These are phyloP conservation scores for Crithidia acanthocephali DNA, from an alignment of 208 protist species.

Conservation along the genomic window DNA sequence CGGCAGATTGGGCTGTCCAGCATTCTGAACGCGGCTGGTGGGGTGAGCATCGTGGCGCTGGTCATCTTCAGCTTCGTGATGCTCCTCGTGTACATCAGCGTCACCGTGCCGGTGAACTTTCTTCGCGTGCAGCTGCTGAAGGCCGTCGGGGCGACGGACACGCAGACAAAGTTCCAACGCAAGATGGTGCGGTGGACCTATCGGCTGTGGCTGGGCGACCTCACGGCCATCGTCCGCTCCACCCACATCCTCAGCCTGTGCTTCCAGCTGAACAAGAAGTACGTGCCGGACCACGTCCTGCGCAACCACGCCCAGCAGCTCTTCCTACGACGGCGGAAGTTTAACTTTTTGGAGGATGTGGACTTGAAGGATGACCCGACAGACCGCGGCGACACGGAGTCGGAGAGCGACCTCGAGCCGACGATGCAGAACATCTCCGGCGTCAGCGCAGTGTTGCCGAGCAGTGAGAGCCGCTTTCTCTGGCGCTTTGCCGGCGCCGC, in stretches of 20 bases:
- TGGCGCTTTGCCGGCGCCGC: slow-evolving; percentile 14
- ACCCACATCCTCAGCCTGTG: slow-evolving; percentile 74
- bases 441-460: slow-evolving; percentile 6
- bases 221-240: slow-evolving; percentile 59
- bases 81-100: slow-evolving; percentile 69
- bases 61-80: slow-evolving; percentile 63
- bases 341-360: slow-evolving; percentile 32
- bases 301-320: slow-evolving; percentile 64
- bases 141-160: slow-evolving; percentile 41
- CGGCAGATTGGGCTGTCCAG: slow-evolving; percentile 8
- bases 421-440: slow-evolving; percentile 7
- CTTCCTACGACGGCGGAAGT: slow-evolving; percentile 32
- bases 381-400: slow-evolving; percentile 26
- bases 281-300: slow-evolving; percentile 84
- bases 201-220: slow-evolving; percentile 72
- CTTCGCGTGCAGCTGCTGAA: slow-evolving; percentile 64
- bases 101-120: slow-evolving; percentile 71
- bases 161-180: slow-evolving; percentile 32
- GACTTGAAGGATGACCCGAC: slow-evolving; percentile 23
- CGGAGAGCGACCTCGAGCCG: slow-evolving; percentile 30
- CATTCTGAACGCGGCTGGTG: slow-evolving; percentile 41
- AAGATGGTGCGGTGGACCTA: slow-evolving; percentile 45
- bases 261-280: slow-evolving; percentile 86
- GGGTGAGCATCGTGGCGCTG: slow-evolving; percentile 56
- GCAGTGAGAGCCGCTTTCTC: slow-evolving; percentile 21